phyloP scores from a whole-genome alignment of 2,329 filamentous ascomycete genomes.

The Epicoccum nigrum region DNA sequence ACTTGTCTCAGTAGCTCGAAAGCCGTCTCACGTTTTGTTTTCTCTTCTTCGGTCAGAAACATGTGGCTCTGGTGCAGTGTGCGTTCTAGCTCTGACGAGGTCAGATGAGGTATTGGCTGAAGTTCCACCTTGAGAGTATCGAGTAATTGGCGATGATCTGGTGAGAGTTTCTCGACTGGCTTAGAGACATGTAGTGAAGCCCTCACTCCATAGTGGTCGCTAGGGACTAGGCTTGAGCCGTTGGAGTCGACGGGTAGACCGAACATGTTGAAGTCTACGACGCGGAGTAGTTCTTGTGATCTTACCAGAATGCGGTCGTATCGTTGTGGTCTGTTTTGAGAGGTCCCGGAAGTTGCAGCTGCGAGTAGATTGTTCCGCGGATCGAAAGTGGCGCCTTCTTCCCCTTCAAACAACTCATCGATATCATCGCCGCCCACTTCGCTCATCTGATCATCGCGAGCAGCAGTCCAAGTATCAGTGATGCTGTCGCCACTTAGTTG shows the following conservation, averaged over 20 bases:
- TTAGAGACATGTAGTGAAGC: slow-evolving; percentile 43
- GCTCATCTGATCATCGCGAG: slow-evolving; percentile 54
- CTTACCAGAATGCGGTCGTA: slow-evolving; percentile 69
- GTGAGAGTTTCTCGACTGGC: not conserved
- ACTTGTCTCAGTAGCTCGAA: slow-evolving; percentile 55
- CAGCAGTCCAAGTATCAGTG: slow-evolving; percentile 59
- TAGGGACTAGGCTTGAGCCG: slow-evolving; percentile 32
- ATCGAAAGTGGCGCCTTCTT: slow-evolving; percentile 70
- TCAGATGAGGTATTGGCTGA: slow-evolving; percentile 13
- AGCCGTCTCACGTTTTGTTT: slow-evolving; percentile 50
- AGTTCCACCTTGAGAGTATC: slow-evolving; percentile 17
- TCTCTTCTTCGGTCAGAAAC: slow-evolving; percentile 58
- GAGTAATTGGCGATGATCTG: slow-evolving; percentile 6
- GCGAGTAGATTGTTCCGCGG: slow-evolving; percentile 64
- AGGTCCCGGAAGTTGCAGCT: slow-evolving; percentile 59
- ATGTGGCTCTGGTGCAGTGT: slow-evolving; percentile 32
- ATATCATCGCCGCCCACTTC: slow-evolving; percentile 34
- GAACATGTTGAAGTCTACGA: slow-evolving; percentile 63
- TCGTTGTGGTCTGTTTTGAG: slow-evolving; percentile 66
- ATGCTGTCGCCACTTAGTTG: slow-evolving; percentile 56
- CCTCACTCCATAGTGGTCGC: slow-evolving; percentile 63
- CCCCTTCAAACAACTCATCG: slow-evolving; percentile 59
- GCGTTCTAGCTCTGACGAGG: slow-evolving; percentile 23
- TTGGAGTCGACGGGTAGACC: slow-evolving; percentile 51
- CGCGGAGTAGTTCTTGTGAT: slow-evolving; percentile 47